A percentile compares a stretch with the other conserved stretches of the same genome.
Conservation (phyloP, 2,329 filamentous ascomycete genomes). For the Gnomoniopsis sp. region DNA sequence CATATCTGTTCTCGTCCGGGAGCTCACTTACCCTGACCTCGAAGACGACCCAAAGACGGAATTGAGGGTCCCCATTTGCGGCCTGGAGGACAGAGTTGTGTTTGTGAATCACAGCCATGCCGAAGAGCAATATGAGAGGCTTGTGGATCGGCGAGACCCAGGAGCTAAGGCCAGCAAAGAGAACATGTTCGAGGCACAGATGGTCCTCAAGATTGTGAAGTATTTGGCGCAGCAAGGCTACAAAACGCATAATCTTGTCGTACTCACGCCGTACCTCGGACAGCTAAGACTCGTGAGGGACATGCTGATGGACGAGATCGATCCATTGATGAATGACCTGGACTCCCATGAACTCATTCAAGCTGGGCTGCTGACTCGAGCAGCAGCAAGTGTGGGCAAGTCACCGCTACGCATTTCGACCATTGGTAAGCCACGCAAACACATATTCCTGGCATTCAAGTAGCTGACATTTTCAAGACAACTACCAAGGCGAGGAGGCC, state of each 20-base stretch:
- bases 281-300: conserved; percentile 59
- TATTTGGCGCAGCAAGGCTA: conserved; percentile 73
- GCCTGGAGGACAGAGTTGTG: conserved; percentile 56
- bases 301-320: conserved; percentile 51
- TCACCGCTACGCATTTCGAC: conserved; percentile 60
- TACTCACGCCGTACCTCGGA: conserved; percentile 71
- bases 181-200: conserved; percentile 63
- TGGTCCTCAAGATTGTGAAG: conserved; percentile 61
- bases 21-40: conserved; percentile 60
- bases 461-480: conserved; percentile 46
- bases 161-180: conserved; percentile 51
- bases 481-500: conserved; percentile 75
- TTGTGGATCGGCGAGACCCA: conserved; percentile 49
- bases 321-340: conserved; percentile 65
- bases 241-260: conserved; percentile 58
- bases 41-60: conserved; percentile 50
- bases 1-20: conserved; percentile 57
- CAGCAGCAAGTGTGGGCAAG: conserved; percentile 49
- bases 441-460: not conserved
- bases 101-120: conserved; percentile 62
- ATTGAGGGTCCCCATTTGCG: conserved; percentile 44
- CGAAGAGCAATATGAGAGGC: conserved; percentile 42
- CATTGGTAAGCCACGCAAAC: conserved; percentile 50
- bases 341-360: conserved; percentile 61
- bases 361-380: conserved; percentile 58